Evolutionary conservation across 305 asterid genomes (phyloP).

Genomic region (Salvia sclarea): DNA sequence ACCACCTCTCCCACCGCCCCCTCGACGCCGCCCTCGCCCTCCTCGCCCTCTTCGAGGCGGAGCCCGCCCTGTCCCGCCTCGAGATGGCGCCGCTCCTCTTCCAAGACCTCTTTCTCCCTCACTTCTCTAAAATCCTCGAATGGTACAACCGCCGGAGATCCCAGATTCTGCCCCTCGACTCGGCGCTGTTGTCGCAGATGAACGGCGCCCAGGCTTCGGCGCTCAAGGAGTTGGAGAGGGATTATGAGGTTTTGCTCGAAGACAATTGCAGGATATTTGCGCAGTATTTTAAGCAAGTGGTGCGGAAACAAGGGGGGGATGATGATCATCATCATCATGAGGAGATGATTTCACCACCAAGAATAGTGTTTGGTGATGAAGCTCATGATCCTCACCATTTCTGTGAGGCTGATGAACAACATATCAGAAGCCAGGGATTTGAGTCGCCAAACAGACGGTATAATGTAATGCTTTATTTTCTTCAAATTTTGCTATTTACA

Average conservation of each 20-base stretch:
- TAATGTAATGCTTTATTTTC: constrained; percentile 60
- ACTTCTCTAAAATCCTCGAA: constrained; percentile 49
- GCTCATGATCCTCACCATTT: too few species aligned
- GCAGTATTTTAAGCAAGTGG: constrained; percentile 49
- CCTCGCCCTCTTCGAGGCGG: constrained; percentile 43
- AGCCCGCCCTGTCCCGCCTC: constrained; percentile 52
- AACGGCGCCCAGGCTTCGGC: constrained; percentile 50
- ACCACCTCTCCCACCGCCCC: constrained; percentile 43
- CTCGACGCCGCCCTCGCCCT: constrained; percentile 49
- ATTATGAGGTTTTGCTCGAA: constrained; percentile 58
- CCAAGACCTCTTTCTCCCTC: constrained; percentile 61
- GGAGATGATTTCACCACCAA: constrained; percentile 43
- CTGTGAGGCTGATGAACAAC: constrained; percentile 37
- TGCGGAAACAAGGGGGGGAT: constrained; percentile 35
- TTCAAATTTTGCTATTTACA: background rate
- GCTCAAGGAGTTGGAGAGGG: constrained; percentile 64
- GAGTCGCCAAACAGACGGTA: constrained; percentile 66
- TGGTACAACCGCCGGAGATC: constrained; percentile 55
- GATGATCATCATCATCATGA: constrained; percentile 35
- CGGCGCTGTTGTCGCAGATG: constrained; percentile 57
- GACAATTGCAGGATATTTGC: constrained; percentile 56
- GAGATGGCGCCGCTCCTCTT: constrained; percentile 66
- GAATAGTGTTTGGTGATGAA: constrained; percentile 32
- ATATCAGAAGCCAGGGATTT: constrained; percentile 37
- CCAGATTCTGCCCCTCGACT: constrained; percentile 36